phyloP scores from a whole-genome alignment of 2,329 filamentous ascomycete genomes.

The Calonectria hawksworthii region DNA sequence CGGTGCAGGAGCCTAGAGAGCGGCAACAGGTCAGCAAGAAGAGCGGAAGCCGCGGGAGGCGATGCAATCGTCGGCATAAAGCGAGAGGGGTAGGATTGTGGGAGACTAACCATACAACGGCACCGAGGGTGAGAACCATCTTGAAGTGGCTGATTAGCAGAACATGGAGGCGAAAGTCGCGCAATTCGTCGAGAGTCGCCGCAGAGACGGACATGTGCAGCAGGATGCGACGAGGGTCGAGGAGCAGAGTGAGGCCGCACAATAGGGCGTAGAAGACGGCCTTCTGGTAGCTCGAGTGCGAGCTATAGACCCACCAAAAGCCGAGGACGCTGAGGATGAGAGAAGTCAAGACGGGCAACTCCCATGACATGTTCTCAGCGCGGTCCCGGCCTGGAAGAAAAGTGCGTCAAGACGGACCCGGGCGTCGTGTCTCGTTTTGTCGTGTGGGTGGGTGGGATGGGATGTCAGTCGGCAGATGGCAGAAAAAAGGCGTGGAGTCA shows the following conservation, averaged over 20 bases:
- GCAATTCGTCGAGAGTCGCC: slow-evolving; percentile 50
- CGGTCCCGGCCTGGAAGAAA: slow-evolving; percentile 41
- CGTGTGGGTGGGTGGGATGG: slow-evolving; percentile 41
- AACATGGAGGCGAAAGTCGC: slow-evolving; percentile 60
- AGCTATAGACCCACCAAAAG: slow-evolving; percentile 55
- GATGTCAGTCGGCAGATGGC: slow-evolving; percentile 46
- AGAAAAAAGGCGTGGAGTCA: slow-evolving; percentile 46
- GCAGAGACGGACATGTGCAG: slow-evolving; percentile 49
- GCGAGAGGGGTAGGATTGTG: slow-evolving; percentile 10
- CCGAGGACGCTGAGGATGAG: slow-evolving; percentile 55
- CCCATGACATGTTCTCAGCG: slow-evolving; percentile 61
- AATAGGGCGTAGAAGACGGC: slow-evolving; percentile 50
- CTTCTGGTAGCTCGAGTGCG: slow-evolving; percentile 49
- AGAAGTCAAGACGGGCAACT: slow-evolving; percentile 56
- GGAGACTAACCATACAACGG: slow-evolving; percentile 65
- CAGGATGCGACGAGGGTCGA: slow-evolving; percentile 49
- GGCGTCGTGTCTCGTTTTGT: slow-evolving; percentile 37
- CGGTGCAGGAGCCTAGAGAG: slow-evolving; percentile 81
- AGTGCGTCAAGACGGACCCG: slow-evolving; percentile 41
- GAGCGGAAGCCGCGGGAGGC: slow-evolving; percentile 6
- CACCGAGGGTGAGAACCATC: slow-evolving; percentile 68
- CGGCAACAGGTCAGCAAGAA: slow-evolving; percentile 32
- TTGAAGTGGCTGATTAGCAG: slow-evolving; percentile 64
- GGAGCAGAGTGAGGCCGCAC: slow-evolving; percentile 50
- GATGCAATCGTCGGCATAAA: slow-evolving; percentile 2